Evolutionary conservation across 805 yeast species (phyloP).

Genomic region (Candida ovalis): DNA sequence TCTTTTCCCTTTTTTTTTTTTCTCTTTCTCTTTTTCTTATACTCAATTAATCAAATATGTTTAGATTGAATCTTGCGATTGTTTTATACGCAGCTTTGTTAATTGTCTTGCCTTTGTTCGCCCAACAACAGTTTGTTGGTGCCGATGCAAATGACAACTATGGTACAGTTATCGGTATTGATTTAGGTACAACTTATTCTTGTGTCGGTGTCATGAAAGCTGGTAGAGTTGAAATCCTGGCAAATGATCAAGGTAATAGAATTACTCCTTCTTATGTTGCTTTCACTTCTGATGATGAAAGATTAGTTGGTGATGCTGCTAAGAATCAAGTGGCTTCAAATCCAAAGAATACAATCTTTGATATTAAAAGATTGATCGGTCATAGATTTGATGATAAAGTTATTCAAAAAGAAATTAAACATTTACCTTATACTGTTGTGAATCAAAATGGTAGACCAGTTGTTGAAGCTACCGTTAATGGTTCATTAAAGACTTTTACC

Average conservation of each 20-base stretch:
- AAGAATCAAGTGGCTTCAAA: slow-evolving; percentile 98
- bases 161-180: slow-evolving; percentile 75
- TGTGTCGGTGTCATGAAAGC: slow-evolving; percentile 94
- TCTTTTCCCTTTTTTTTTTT: background rate
- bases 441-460: slow-evolving; percentile 83
- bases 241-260: slow-evolving; percentile 98
- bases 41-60: slow-evolving; percentile 10
- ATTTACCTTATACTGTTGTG: slow-evolving; percentile 81
- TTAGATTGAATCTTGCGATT: slow-evolving; percentile 25
- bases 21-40: background rate
- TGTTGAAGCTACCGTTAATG: slow-evolving; percentile 83
- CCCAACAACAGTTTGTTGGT: slow-evolving; percentile 19
- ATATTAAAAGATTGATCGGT: slow-evolving; percentile 93
- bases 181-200: slow-evolving; percentile 88
- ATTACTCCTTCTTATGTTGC: slow-evolving; percentile 96
- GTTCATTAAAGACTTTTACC: slow-evolving; percentile 80
- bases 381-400: slow-evolving; percentile 76
- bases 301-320: slow-evolving; percentile 95
- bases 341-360: slow-evolving; percentile 90
- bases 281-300: slow-evolving; percentile 88
- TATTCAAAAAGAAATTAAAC: slow-evolving; percentile 76
- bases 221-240: slow-evolving; percentile 91
- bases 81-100: slow-evolving; percentile 27
- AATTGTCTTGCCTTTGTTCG: slow-evolving; percentile 27
- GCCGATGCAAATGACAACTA: slow-evolving; percentile 30